Base-by-base conservation (phyloP, 2,329 filamentous ascomycete species). In the Epichloe festucae region DNA sequence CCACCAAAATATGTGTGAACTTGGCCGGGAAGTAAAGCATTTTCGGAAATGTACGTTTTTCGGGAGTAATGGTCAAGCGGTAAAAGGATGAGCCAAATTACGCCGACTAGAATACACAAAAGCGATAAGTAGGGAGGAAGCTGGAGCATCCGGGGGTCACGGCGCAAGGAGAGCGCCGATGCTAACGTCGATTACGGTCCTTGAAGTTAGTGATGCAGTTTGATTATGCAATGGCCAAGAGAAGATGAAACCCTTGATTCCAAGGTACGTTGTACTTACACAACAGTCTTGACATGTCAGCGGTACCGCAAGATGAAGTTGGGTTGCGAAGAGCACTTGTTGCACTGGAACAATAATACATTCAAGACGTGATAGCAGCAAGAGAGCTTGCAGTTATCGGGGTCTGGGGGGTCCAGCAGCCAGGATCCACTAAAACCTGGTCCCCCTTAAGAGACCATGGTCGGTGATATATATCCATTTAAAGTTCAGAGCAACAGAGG, bases 1-100 rank as follows among this genome's bases (percentile, higher is more conserved):
- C 93, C 93, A 6, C 87, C 84, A 65, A 98, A 98, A 69, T 98
- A 98, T 1, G 93, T 95, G 70, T 97, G 91, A 8, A 97, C 93
- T 68, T 98, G 93, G 2, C 90, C 93, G 0, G 93, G 93, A 14
- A 98, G 74, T 36, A 98, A 81, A 11, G 93, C 93, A 66, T 98
- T 98, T 68, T 98, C 93, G 43, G 91, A 97, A 53, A 98, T 93
- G 68, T 98, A 98, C 1, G 91, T 98, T 54, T 80, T 78, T 57
- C 93, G 82, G 48, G 89, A 95, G 72, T 97, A 95, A 58, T 90
- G 80, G 67, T 97, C 79, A 50, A 97, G 76, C 3, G 93, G 93
- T 1, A 98, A 79, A 35, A 97, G 76, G 21, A 96, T 79, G 14
- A 98, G 81, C 88, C 91, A 98, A 59, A 81, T 79, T 52, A 96